Evolutionary conservation across 371 early-diverging fungal genomes (phyloP).

Genomic region (Mortierella sp.): DNA sequence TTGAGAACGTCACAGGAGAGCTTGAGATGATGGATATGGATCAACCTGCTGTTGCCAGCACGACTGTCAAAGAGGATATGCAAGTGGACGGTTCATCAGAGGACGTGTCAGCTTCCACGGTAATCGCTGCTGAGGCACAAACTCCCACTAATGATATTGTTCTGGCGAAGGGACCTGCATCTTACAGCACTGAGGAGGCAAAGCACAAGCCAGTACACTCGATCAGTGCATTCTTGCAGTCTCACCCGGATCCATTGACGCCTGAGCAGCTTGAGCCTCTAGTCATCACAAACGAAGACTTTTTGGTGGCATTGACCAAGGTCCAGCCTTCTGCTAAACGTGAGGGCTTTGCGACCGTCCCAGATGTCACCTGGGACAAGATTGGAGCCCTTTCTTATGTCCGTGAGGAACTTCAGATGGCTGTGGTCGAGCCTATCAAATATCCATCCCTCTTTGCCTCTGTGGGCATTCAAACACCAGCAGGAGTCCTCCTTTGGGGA

Average conservation of each 20-base stretch:
- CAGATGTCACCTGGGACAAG: slow-evolving; percentile 95
- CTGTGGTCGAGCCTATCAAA: slow-evolving; percentile 96
- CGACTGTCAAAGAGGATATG: slow-evolving; percentile 24
- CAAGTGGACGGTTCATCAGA: slow-evolving; percentile 15
- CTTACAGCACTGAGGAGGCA: background rate
- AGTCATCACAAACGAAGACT: slow-evolving; percentile 89
- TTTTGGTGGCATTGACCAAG: slow-evolving; percentile 87
- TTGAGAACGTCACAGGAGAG: slow-evolving; percentile 58
- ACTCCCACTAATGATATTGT: slow-evolving; percentile 24
- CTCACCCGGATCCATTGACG: slow-evolving; percentile 79
- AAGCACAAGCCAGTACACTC: slow-evolving; percentile 71
- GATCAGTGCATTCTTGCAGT: slow-evolving; percentile 76
- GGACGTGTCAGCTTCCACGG: background rate
- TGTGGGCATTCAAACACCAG: slow-evolving; percentile 94
- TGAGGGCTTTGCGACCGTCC: slow-evolving; percentile 98
- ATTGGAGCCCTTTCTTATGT: slow-evolving; percentile 92
- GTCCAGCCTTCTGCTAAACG: slow-evolving; percentile 98
- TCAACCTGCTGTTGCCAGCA: slow-evolving; percentile 17
- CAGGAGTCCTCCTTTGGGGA: slow-evolving; percentile 98
- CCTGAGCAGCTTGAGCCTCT: slow-evolving; percentile 88
- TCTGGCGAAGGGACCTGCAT: too few species aligned
- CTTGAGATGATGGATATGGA: slow-evolving; percentile 49
- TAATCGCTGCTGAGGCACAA: slow-evolving; percentile 24
- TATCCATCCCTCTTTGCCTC: slow-evolving; percentile 92
- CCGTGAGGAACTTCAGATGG: slow-evolving; percentile 95